Evolutionary conservation across 306 rosid genomes (phyloP), one percentile per base, ranked within the genome.

Genomic region (Pyrus bretschneideri): DNA sequence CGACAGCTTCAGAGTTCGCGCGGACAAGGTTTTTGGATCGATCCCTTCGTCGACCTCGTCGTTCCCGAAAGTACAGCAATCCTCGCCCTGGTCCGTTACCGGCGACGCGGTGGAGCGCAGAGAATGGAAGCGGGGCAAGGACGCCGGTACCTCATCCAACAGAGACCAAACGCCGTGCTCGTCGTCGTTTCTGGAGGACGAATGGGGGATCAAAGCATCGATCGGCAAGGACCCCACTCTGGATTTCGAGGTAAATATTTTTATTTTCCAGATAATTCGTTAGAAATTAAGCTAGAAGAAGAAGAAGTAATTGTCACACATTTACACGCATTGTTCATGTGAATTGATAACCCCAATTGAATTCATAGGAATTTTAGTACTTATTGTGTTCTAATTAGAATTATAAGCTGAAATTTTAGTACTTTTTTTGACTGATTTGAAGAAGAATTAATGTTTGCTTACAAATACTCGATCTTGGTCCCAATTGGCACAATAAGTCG

Each of bases 141-240:
- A 70, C 70, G 68, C 71, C 45, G 22, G 44, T 21, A 75, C 62
- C 60, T 64, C 77, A 31, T 44, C 63, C 22, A 78, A 73, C 66
- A 70, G 83, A 25, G 86, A 75, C 69, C 44, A 76, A 5, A 76
- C 71, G 45, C 83, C 81, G 6, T 83, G 83, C 19, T 73, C 86
- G 4, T 66, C 86, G 29, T 67, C 81, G n/a, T 83, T 83, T 69
- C 31, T 60, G 17, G 75, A 66, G 15, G 81, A 69, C 6, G 76
- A 59, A 30, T 71, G 73, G 72, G 74, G 64, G n/a, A 79, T 83
- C 86, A 70, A 74, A 67, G 67, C 83, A 46, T 83, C 76, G 21
- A 83, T 83, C 5, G 83, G 83, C 79, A 14, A 59, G 72, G 79
- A 83, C 19, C 81, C 78, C 23, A 83, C 83, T 49, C 83, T 83